Percentiles rank a stretch among this genome's conserved stretches.
Conservation (phyloP, 2,329 filamentous ascomycete genomes). For the Aureobasidium zeae region DNA sequence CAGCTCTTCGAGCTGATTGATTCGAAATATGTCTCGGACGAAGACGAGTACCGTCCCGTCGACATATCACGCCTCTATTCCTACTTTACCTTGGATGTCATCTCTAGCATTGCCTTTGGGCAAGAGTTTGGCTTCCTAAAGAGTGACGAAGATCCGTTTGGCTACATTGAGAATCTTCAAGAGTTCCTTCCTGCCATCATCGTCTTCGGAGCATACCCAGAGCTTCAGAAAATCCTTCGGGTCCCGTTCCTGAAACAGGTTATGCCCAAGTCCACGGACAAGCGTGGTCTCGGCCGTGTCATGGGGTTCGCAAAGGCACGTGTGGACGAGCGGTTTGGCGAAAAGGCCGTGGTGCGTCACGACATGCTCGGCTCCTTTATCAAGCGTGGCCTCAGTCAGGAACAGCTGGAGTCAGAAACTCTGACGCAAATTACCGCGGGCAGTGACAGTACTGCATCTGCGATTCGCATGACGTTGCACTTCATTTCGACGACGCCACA, state of each 20-base stretch:
- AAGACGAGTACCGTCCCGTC: conserved; percentile 26
- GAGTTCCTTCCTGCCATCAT: conserved; percentile 38
- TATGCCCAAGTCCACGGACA: conserved; percentile 40
- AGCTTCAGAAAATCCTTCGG: conserved; percentile 34
- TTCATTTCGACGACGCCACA: conserved; percentile 44
- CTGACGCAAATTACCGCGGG: conserved; percentile 45
- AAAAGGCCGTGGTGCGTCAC: conserved; percentile 34
- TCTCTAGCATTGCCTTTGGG: conserved; percentile 34
- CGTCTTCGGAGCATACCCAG: conserved; percentile 36
- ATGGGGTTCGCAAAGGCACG: conserved; percentile 39
- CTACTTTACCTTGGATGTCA: conserved; percentile 36
- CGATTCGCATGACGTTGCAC: conserved; percentile 45
- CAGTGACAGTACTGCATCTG: conserved; percentile 49
- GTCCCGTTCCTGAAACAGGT: conserved; percentile 35
- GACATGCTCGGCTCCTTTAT: conserved; percentile 50
- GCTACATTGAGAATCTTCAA: conserved; percentile 39
- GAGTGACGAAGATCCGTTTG: conserved; percentile 41
- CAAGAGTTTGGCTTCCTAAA: conserved; percentile 42
- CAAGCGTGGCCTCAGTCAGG: conserved; percentile 35
- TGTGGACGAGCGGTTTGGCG: conserved; percentile 39
- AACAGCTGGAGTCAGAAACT: conserved; percentile 37
- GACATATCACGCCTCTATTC: conserved; percentile 30
- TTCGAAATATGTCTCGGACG: conserved; percentile 28
- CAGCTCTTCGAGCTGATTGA: conserved; percentile 28
- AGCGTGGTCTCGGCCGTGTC: conserved; percentile 31